Evolutionary conservation across 139 green algal genomes (phyloP), one percentile per base, ranked within the genome.

Genomic region (Microglena sp.): DNA sequence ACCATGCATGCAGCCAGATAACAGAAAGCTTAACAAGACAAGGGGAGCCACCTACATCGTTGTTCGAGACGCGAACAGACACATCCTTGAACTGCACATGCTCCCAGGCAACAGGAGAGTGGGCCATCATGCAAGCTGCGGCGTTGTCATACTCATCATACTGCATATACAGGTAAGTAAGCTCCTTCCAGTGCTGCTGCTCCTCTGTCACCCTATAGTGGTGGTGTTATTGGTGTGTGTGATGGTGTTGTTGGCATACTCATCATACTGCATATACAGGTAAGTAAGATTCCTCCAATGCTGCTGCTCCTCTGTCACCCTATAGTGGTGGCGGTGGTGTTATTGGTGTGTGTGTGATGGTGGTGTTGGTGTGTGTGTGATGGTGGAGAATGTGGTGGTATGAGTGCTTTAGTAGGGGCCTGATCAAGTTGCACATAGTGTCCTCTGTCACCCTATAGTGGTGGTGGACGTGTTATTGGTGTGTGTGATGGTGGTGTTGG

Each of bases 71-170:
- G 82, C 96, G 96, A 55, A 95, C 87, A 15, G 68, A 53, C 36
- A 65, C 58, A 53, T 65, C 90, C 84, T 97, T 97, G 85, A 98
- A 97, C 43, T 77, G 73, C 44, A 96, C 82, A 71, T 99, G 94
- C 77, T 99, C 94, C 94, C 94, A 99, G 6, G 94, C 93, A 15
- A 88, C 74, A 8, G 87, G 77, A 31, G 83, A 89, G 83, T 99
- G 94, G 50, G 77, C 76, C 76, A 99, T 96, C 88, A 98, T 97
- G 43, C 64, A 73, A 43, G 45, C 34, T 21, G 63, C 63, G 0
- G 94, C 94, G 76, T 99, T 98, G 87, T 99, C 94, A 64, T 94
- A 96, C 86, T 99, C 94, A 66, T 99, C 94, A 65, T 99, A 98
- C 68, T 40, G n/a, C 21, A 94, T 81, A 77, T 98, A 99, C 68